Evolutionary conservation across 1,284 basidiomycete genomes (phyloP).

Genomic region (Ceratobasidium sp.): DNA sequence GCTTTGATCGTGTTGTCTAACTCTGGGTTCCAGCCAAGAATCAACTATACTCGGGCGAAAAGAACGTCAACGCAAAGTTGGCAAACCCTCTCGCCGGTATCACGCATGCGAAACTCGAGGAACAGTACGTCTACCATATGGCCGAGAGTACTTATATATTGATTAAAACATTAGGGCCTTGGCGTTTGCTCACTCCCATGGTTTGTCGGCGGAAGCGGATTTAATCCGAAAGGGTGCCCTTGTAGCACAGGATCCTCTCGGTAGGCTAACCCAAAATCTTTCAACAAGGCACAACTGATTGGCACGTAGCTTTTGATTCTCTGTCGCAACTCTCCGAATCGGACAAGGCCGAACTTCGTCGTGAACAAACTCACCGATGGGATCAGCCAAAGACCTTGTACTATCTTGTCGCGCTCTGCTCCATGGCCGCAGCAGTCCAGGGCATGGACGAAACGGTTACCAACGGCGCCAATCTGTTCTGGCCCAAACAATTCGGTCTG

Average conservation of each 20-base stretch:
- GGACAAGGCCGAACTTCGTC: conserved; percentile 58
- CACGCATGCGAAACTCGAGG: conserved; percentile 60
- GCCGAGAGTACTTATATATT: neutral
- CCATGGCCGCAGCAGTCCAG: conserved; percentile 72
- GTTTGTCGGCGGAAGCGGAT: conserved; percentile 59
- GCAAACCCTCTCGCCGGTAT: conserved; percentile 66
- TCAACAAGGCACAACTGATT: neutral
- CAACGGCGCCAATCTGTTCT: conserved; percentile 77
- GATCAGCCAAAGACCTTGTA: conserved; percentile 63
- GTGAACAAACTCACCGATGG: conserved; percentile 72
- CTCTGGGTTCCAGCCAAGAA: conserved; percentile 5
- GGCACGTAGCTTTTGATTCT: conserved; percentile 54
- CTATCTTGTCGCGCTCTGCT: conserved; percentile 65
- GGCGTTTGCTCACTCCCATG: conserved; percentile 57
- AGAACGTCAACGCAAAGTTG: conserved; percentile 57
- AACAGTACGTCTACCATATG: conserved; percentile 40
- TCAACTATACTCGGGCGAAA: conserved; percentile 5
- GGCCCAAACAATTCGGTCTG: conserved; percentile 69
- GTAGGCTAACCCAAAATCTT: conserved; percentile 44
- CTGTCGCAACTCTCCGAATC: conserved; percentile 65
- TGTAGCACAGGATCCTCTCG: conserved; percentile 62
- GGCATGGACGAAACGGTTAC: conserved; percentile 76
- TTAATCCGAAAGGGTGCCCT: conserved; percentile 68
- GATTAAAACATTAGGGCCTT: conserved; percentile 43
- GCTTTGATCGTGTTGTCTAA: conserved; percentile 25